Percentiles rank a stretch among this genome's conserved stretches.
phyloP scores from a whole-genome alignment of 176 grass and related monocot genomes.

The Thinopyrum elongatum region DNA sequence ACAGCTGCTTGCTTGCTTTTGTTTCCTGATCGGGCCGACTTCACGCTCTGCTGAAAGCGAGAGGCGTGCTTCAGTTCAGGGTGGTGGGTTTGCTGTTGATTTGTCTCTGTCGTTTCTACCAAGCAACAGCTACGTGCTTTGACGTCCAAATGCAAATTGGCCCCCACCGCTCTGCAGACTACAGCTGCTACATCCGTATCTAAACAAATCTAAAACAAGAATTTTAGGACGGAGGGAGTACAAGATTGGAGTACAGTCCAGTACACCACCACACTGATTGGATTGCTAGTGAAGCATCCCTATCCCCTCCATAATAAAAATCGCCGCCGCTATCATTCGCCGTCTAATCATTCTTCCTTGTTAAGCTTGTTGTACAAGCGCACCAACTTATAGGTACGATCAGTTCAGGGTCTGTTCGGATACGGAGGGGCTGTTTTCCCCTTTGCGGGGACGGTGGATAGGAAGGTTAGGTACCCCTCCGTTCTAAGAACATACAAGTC shows the following conservation, averaged over 20 bases:
- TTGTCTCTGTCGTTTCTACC: constrained; percentile 21
- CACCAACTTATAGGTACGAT: neutral
- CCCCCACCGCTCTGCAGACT: neutral
- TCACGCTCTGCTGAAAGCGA: neutral
- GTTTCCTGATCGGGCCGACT: neutral
- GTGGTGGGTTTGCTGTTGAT: constrained; percentile 14
- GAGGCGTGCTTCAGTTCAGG: no score
- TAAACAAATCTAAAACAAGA: no score
- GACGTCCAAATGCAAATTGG: neutral
- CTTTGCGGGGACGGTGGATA: no score
- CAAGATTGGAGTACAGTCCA: no score
- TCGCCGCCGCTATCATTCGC: neutral
- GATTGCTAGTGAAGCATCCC: constrained; percentile 28
- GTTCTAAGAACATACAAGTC: no score
- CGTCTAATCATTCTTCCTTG: neutral
- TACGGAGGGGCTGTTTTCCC: no score
- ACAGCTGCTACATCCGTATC: neutral
- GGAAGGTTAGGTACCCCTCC: no score
- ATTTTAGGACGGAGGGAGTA: no score
- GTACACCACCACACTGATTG: constrained; percentile 7
- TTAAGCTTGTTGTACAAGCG: neutral
- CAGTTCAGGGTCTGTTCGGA: no score
- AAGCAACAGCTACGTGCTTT: constrained; percentile 37
- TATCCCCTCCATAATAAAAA: neutral
- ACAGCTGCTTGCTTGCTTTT: neutral